Conservation (phyloP, 495 filamentous ascomycete genomes). For the Penicillium pancosmium region DNA sequence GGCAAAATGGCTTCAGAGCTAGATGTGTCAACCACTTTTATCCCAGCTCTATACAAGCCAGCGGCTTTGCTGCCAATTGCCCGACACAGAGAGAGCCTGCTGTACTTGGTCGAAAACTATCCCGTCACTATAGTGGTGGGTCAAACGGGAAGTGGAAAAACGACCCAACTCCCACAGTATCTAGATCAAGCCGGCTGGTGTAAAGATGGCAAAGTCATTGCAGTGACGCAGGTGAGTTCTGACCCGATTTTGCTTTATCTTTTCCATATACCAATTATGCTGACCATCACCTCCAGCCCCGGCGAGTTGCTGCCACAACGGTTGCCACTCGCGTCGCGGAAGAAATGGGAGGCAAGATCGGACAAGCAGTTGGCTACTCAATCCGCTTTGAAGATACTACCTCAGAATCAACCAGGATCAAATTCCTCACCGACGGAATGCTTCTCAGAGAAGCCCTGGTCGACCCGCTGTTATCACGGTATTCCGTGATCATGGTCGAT, state of each 20-base stretch:
- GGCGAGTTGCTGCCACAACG: slow-evolving; percentile 89
- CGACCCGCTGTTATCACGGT: slow-evolving; percentile 88
- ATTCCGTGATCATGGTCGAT: slow-evolving; percentile 98
- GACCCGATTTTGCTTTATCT: not conserved
- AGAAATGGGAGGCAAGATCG: slow-evolving; percentile 87
- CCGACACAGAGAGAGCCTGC: slow-evolving; percentile 69
- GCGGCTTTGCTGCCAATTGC: slow-evolving; percentile 77
- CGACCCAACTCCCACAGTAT: slow-evolving; percentile 87
- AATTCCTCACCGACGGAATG: slow-evolving; percentile 95
- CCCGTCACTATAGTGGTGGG: slow-evolving; percentile 85
- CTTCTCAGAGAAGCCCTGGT: slow-evolving; percentile 92
- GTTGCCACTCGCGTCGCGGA: slow-evolving; percentile 90
- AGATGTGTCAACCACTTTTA: slow-evolving; percentile 66
- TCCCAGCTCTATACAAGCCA: slow-evolving; percentile 78
- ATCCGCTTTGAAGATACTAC: slow-evolving; percentile 96
- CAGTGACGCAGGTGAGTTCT: slow-evolving; percentile 80
- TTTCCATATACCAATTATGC: slow-evolving; percentile 3
- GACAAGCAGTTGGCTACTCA: slow-evolving; percentile 94
- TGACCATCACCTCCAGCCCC: slow-evolving; percentile 60
- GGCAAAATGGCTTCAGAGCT: slow-evolving; percentile 46
- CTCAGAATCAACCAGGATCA: slow-evolving; percentile 85
- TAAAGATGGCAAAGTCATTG: slow-evolving; percentile 77
- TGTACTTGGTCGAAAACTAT: slow-evolving; percentile 75
- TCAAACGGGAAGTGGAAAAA: slow-evolving; percentile 90
- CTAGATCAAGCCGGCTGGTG: slow-evolving; percentile 91